Conservation (phyloP, 148 eudicot genomes). For the Rhododendron henanense region DNA sequence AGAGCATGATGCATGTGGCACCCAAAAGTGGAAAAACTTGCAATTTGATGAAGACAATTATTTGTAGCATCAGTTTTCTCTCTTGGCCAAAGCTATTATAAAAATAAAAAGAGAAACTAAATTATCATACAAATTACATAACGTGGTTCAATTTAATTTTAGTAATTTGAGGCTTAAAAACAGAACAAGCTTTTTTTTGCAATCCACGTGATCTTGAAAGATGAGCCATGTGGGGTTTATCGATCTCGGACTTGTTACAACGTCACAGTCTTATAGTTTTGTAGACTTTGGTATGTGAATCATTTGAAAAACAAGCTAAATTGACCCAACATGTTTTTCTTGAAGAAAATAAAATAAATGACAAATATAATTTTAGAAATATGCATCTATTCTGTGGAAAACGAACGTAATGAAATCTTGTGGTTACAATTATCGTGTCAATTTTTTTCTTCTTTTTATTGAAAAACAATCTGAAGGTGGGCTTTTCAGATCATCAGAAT, state of each 20-base stretch:
- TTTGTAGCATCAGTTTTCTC: background rate
- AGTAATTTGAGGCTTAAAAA: background rate
- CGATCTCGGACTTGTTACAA: background rate
- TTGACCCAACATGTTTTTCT: background rate
- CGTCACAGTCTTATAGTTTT: background rate
- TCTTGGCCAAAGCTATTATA: background rate
- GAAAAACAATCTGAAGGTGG: too few species aligned
- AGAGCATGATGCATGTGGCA: background rate
- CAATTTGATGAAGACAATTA: background rate
- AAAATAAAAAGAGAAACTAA: background rate
- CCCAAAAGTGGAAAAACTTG: background rate
- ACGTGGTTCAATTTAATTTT: background rate
- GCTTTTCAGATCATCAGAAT: too few species aligned
- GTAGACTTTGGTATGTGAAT: background rate
- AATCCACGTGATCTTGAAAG: background rate
- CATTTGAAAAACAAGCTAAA: too few species aligned
- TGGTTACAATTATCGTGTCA: too few species aligned
- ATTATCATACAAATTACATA: background rate
- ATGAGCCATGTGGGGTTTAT: background rate
- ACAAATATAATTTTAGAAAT: background rate
- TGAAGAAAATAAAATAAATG: background rate
- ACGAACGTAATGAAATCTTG: background rate
- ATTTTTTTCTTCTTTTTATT: too few species aligned
- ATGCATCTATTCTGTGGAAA: background rate
- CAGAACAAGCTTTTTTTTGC: background rate